These are phyloP conservation scores for Ogataea ganodermae DNA, from an alignment of 805 yeast genomes.

Conservation along the genomic window DNA sequence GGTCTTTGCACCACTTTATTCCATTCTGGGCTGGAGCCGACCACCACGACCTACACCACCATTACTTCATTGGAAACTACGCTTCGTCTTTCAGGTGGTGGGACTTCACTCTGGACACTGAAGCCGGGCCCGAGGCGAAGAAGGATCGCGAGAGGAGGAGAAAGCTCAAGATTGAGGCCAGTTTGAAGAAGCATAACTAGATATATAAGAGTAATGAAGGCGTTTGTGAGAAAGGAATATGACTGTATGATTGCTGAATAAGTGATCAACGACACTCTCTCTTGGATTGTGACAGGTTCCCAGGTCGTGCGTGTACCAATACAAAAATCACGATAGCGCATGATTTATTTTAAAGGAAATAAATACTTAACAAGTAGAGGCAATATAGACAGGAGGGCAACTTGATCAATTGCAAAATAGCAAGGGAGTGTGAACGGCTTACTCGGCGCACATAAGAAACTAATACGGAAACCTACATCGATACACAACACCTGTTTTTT, in stretches of 20 bases:
- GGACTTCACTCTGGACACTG: slow-evolving; percentile 54
- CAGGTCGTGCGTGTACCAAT: slow-evolving; percentile 6
- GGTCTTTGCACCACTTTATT: slow-evolving; percentile 56
- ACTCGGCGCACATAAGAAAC: too few species aligned
- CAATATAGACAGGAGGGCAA: background rate
- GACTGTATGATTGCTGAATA: too few species aligned
- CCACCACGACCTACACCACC: slow-evolving; percentile 63
- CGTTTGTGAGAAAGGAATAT: too few species aligned
- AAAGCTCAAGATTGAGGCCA: slow-evolving; percentile 43
- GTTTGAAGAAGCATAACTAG: slow-evolving; percentile 18
- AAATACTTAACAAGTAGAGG: background rate
- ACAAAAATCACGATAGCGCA: slow-evolving; percentile 2
- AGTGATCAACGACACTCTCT: too few species aligned
- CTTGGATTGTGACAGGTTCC: too few species aligned
- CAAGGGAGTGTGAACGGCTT: too few species aligned
- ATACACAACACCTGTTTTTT: background rate
- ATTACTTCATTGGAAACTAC: slow-evolving; percentile 59
- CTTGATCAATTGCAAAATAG: too few species aligned
- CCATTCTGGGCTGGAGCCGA: slow-evolving; percentile 70
- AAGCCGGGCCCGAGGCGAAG: slow-evolving; percentile 58
- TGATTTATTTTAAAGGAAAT: slow-evolving; percentile 1
- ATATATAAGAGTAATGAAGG: background rate
- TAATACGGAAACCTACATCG: too few species aligned
- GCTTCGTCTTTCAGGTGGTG: slow-evolving; percentile 62
- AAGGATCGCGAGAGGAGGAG: slow-evolving; percentile 46